Evolutionary conservation across 331 rosid species (phyloP), one percentile per base, ranked within the genome.

Genomic region (Quercus tomentella): DNA sequence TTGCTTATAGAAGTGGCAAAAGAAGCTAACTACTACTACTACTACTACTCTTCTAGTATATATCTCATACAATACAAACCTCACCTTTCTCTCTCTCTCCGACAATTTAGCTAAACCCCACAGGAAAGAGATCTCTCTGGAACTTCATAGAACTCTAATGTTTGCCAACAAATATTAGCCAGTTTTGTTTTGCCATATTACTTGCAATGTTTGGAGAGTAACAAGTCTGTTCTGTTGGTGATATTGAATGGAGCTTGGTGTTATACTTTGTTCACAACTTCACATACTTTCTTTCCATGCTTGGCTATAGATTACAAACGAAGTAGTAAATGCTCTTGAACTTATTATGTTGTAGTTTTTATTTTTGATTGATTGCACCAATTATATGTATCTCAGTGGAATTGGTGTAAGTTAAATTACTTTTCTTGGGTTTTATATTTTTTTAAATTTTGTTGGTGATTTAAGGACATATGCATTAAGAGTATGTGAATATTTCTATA

Each of bases 1-100:
- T 87, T 87, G 94, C 94, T 89, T 91, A 62, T 66, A 65, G 77
- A 85, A 87, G 88, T 93, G 93, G 92, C 92, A 89, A 91, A 20
- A 62, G 69, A 5, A 84, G 89, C 87, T 78, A 79, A 89, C 89
- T 73, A 35, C 70, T 45, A 70, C 51, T 45, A 70, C 51, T 28
- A 14, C 35, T 60, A 4, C 67, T 4, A 1, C 45, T 37, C 43
- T 37, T 37, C 43, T 7, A 37, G 43, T 11, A 45, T 11, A 11
- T 45, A 45, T 45, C 79, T 78, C 89, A 55, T 80, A 84, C 85
- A 71, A 86, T 80, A 84, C 84, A 74, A 86, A 84, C 73, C 77
- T 28, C 77, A 11, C 82, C 66, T 84, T 78, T 45, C 21, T 49
- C 73, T 70, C 80, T 76, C 74, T 63, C 72, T 81, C 85, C 78